Evolutionary conservation across 169 alveolate genomes (phyloP).

Genomic region (Ichthyophthirius multifiliis): DNA sequence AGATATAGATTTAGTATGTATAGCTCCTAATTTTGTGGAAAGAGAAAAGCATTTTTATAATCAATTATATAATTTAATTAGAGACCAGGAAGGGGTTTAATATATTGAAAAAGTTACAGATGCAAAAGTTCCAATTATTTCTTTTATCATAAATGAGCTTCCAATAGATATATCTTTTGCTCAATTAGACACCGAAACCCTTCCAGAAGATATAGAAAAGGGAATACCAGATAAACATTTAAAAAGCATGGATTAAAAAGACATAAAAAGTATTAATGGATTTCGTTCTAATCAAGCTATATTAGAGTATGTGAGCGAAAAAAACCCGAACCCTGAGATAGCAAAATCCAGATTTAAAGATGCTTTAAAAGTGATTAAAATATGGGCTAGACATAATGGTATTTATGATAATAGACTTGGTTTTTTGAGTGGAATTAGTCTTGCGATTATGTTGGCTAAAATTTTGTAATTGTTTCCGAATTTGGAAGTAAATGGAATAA

Average conservation of each 20-base stretch:
- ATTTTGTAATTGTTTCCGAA: slow-evolving; percentile 67
- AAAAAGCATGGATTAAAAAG: neutral
- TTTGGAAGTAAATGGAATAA: slow-evolving; percentile 53
- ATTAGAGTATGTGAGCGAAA: slow-evolving; percentile 51
- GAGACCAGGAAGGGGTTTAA: slow-evolving; percentile 48
- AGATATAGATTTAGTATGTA: slow-evolving; percentile 81
- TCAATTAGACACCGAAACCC: slow-evolving; percentile 62
- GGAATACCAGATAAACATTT: slow-evolving; percentile 7
- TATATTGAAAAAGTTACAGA: slow-evolving; percentile 57
- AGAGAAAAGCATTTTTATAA: slow-evolving; percentile 60
- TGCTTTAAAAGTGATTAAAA: slow-evolving; percentile 65
- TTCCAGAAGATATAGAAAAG: slow-evolving; percentile 42
- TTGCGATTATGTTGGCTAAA: slow-evolving; percentile 75
- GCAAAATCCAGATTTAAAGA: slow-evolving; percentile 52
- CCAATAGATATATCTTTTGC: slow-evolving; percentile 68
- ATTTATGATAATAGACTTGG: slow-evolving; percentile 75
- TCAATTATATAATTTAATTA: slow-evolving; percentile 53
- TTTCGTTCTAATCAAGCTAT: neutral
- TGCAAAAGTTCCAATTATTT: slow-evolving; percentile 78
- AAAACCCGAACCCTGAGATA: slow-evolving; percentile 48
- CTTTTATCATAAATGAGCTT: slow-evolving; percentile 58
- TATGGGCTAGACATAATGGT: slow-evolving; percentile 81
- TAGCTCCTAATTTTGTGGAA: slow-evolving; percentile 76
- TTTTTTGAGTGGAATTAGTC: slow-evolving; percentile 76
- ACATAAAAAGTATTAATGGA: neutral